A percentile compares a stretch with the other conserved stretches of the same genome.
These are phyloP conservation scores for Chrysophaeum taylorii DNA, from an alignment of 352 stramenopile genomes.

Conservation along the genomic window DNA sequence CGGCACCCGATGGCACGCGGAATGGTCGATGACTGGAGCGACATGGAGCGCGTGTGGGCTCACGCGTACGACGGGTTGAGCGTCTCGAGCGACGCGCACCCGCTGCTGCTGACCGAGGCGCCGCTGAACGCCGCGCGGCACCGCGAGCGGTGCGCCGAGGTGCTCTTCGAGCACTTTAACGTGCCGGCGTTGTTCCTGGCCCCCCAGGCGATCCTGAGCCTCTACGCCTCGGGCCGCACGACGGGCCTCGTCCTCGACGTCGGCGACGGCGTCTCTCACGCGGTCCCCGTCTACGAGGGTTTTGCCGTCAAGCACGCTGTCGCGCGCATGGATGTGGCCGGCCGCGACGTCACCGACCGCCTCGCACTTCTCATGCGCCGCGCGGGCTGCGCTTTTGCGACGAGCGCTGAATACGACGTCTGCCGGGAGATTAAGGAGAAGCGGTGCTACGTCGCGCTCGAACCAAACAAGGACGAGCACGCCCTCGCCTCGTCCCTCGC, in stretches of 20 bases:
- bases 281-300: conserved; percentile 93
- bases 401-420: conserved; percentile 63
- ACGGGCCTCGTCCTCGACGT: conserved; percentile 86
- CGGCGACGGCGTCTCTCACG: conserved; percentile 82
- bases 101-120: conserved; percentile 78
- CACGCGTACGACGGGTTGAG: conserved; percentile 38
- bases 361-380: conserved; percentile 57
- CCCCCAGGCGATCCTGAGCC: conserved; percentile 69
- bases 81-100: conserved; percentile 63
- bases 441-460: conserved; percentile 75
- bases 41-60: conserved; percentile 64
- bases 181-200: conserved; percentile 75
- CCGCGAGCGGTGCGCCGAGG: conserved; percentile 76
- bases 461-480: conserved; percentile 65
- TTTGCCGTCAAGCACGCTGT: conserved; percentile 86
- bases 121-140: conserved; percentile 84
- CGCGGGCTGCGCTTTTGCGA: conserved; percentile 56
- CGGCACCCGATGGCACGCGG: conserved; percentile 78
- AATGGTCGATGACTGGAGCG: conserved; percentile 77
- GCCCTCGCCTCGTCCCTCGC: conserved; percentile 20
- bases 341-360: conserved; percentile 73
- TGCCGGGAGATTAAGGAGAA: conserved; percentile 89
- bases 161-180: conserved; percentile 91
- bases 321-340: conserved; percentile 77
- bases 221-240: conserved; percentile 85